Conservation (phyloP, 768 basidiomycete species). For the Pleurotus sapidus region DNA sequence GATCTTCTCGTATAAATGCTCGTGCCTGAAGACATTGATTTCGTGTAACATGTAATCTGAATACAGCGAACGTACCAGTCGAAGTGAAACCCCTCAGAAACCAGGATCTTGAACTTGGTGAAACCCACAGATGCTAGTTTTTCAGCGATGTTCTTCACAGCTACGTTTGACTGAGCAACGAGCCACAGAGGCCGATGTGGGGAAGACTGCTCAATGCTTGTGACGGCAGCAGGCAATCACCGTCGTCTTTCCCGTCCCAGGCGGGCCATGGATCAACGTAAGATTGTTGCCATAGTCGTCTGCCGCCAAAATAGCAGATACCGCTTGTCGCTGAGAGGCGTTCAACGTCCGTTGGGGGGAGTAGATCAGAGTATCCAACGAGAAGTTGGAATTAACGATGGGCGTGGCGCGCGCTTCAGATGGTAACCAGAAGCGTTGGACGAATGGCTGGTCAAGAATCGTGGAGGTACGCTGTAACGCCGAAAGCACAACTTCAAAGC, state of each 20-base stretch:
- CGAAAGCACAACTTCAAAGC: conserved; percentile 21
- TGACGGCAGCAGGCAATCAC: conserved; percentile 53
- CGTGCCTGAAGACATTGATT: conserved; percentile 53
- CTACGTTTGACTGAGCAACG: conserved; percentile 73
- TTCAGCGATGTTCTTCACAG: conserved; percentile 80
- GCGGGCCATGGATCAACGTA: conserved; percentile 47
- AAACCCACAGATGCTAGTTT: conserved; percentile 51
- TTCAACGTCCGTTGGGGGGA: conserved; percentile 27
- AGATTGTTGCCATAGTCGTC: conserved; percentile 22
- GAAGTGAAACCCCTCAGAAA: conserved; percentile 60
- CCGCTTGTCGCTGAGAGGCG: conserved; percentile 30
- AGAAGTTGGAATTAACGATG: background rate
- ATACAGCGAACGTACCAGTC: conserved; percentile 48
- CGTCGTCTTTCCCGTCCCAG: conserved; percentile 65
- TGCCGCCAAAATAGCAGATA: conserved; percentile 29
- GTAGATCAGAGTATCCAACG: conserved; percentile 7
- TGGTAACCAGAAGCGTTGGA: conserved; percentile 30
- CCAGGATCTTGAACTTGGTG: conserved; percentile 54
- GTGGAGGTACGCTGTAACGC: conserved; percentile 22
- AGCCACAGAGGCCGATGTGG: conserved; percentile 51
- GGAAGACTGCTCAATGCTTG: conserved; percentile 20
- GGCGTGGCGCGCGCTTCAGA: background rate
- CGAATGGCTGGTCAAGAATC: conserved; percentile 30
- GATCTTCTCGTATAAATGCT: conserved; percentile 59
- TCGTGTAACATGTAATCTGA: conserved; percentile 1